Conservation (phyloP, 164 flowering plant species). For the Hamamelis virginiana region DNA sequence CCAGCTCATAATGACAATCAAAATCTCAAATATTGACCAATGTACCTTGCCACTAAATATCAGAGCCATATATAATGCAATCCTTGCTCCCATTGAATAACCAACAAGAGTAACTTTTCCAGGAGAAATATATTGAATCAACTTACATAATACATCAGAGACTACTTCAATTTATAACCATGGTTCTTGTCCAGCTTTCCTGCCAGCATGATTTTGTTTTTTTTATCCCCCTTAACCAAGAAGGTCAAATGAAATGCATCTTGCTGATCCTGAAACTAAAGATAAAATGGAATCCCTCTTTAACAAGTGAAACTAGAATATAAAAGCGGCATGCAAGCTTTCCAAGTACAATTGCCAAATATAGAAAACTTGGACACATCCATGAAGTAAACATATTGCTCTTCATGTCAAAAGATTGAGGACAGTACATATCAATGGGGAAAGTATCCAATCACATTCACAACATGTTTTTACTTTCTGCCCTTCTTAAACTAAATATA, state of each 20-base stretch:
- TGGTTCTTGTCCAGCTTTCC: slow-evolving; percentile 21
- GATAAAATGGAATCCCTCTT: slow-evolving; percentile 8
- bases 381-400: too few relatives aligned
- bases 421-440: neutral
- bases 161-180: slow-evolving; percentile 57
- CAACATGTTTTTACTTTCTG: too few relatives aligned
- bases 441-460: neutral
- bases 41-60: slow-evolving; percentile 58
- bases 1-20: neutral
- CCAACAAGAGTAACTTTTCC: slow-evolving; percentile 69
- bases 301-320: too few relatives aligned
- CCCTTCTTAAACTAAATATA: neutral
- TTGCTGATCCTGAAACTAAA: slow-evolving; percentile 76
- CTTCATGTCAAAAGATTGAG: too few relatives aligned
- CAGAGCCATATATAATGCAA: slow-evolving; percentile 76
- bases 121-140: slow-evolving; percentile 42
- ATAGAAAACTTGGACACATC: too few relatives aligned
- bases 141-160: slow-evolving; percentile 43
- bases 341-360: too few relatives aligned
- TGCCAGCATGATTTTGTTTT: slow-evolving; percentile 18
- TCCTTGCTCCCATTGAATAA: slow-evolving; percentile 97
- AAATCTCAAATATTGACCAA: neutral
- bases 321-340: too few relatives aligned
- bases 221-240: slow-evolving; percentile 90
- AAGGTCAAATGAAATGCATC: slow-evolving; percentile 87